Evolutionary conservation across 768 basidiomycete species (phyloP).

Genomic region (Boletus pseudopeckii): DNA sequence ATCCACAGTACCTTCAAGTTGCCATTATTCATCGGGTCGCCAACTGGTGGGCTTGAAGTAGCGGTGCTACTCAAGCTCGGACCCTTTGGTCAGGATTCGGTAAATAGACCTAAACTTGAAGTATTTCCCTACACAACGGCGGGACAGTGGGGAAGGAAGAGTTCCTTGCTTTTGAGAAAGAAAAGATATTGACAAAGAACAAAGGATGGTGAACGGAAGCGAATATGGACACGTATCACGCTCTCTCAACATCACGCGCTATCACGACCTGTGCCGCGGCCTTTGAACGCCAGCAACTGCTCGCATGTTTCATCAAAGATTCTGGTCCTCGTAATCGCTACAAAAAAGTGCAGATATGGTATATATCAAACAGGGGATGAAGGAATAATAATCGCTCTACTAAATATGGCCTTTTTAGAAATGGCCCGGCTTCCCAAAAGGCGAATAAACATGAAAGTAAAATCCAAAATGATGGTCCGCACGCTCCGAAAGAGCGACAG

Average conservation of each 20-base stretch:
- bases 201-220: background rate
- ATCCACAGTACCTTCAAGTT: conserved; percentile 16
- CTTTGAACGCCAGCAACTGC: background rate
- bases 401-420: background rate
- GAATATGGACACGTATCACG: background rate
- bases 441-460: background rate
- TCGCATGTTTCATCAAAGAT: background rate
- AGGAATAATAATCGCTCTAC: background rate
- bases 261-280: background rate
- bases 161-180: background rate
- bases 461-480: background rate
- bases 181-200: background rate
- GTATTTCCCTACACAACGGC: background rate
- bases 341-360: background rate
- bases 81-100: background rate
- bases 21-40: conserved; percentile 28
- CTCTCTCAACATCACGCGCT: background rate
- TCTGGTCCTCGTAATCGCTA: background rate
- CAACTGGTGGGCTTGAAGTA: too few species aligned
- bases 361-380: background rate
- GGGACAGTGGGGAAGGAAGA: background rate
- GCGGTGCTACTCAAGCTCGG: background rate
- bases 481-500: background rate
- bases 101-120: too few species aligned
- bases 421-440: background rate